A percentile compares a stretch with the other conserved stretches of the same genome.
Evolutionary conservation across 495 filamentous ascomycete species (phyloP).

Genomic region (Hyaloscypha variabilis): DNA sequence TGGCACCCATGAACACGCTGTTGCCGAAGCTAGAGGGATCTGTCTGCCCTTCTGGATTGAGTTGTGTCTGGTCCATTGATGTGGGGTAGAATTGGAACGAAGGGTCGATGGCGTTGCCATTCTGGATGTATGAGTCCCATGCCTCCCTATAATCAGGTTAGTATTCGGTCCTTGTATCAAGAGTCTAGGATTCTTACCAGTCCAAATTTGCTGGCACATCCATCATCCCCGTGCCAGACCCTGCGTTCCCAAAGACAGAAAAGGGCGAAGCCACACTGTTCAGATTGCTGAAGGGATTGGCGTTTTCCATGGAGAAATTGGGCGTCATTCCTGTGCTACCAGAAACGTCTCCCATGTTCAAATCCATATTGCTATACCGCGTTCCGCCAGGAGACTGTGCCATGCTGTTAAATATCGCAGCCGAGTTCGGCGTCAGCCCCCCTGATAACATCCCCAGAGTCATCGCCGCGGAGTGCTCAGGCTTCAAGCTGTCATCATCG

Average conservation of each 20-base stretch:
- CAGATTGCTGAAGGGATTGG: slow-evolving; percentile 27
- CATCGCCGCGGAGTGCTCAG: slow-evolving; percentile 75
- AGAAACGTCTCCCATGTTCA: slow-evolving; percentile 26
- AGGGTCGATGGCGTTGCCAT: slow-evolving; percentile 25
- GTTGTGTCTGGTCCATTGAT: slow-evolving; percentile 19
- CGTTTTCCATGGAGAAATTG: slow-evolving; percentile 18
- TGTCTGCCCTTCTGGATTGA: slow-evolving; percentile 14
- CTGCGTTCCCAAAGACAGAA: slow-evolving; percentile 29
- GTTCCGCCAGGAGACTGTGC: slow-evolving; percentile 28
- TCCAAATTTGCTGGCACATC: slow-evolving; percentile 32
- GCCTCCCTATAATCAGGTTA: slow-evolving; percentile 28
- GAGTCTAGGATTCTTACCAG: slow-evolving; percentile 27
- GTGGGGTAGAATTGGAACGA: slow-evolving; percentile 30
- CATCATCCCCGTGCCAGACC: slow-evolving; percentile 28
- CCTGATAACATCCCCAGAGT: slow-evolving; percentile 78
- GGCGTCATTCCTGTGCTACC: slow-evolving; percentile 29
- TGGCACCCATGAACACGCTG: slow-evolving; percentile 34
- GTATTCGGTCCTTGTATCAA: background rate
- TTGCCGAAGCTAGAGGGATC: slow-evolving; percentile 20
- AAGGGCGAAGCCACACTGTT: slow-evolving; percentile 29
- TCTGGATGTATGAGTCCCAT: slow-evolving; percentile 36
- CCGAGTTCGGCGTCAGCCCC: slow-evolving; percentile 64
- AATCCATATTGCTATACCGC: slow-evolving; percentile 28
- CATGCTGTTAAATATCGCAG: slow-evolving; percentile 29
- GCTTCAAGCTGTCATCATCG: slow-evolving; percentile 44